Percentiles rank a stretch among this genome's conserved stretches.
Evolutionary conservation across 164 flowering plant genomes (phyloP).

Genomic region (Nelumbo lutea): DNA sequence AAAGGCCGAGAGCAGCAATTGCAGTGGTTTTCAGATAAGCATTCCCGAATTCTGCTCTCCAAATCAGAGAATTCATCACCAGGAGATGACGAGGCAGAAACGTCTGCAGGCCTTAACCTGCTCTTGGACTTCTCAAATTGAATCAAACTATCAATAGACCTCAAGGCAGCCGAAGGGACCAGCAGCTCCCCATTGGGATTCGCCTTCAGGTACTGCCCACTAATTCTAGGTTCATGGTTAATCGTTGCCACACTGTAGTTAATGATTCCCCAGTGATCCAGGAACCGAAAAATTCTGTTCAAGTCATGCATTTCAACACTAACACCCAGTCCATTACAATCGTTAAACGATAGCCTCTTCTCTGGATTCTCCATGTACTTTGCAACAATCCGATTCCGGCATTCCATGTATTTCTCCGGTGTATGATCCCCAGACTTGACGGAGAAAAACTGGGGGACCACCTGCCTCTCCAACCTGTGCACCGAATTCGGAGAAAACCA

Average conservation of each 20-base stretch:
- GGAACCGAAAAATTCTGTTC: constrained; percentile 69
- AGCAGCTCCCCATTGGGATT: constrained; percentile 71
- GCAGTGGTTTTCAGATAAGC: constrained; percentile 64
- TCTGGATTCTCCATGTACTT: constrained; percentile 82
- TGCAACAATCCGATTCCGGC: constrained; percentile 73
- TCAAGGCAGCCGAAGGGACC: constrained; percentile 75
- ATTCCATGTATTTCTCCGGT: constrained; percentile 85
- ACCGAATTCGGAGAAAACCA: constrained; percentile 87
- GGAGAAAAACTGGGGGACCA: constrained; percentile 89
- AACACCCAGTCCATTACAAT: constrained; percentile 47
- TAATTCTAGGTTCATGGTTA: constrained; percentile 34
- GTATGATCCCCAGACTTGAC: constrained; percentile 71
- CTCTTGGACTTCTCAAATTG: constrained; percentile 87
- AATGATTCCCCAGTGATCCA: constrained; percentile 95
- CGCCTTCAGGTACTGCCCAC: constrained; percentile 51
- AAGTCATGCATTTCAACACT: constrained; percentile 59
- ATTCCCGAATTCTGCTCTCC: constrained; percentile 71
- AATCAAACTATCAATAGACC: constrained; percentile 87
- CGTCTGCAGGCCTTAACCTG: constrained; percentile 54
- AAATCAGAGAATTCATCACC: constrained; percentile 50
- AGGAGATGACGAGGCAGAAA: constrained; percentile 36
- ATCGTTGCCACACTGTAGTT: constrained; percentile 70
- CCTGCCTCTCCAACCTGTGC: constrained; percentile 87
- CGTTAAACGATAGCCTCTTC: constrained; percentile 44
- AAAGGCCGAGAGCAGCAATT: constrained; percentile 55